Conservation (phyloP, 768 basidiomycete genomes). For the Termitomyces bulborhizus region DNA sequence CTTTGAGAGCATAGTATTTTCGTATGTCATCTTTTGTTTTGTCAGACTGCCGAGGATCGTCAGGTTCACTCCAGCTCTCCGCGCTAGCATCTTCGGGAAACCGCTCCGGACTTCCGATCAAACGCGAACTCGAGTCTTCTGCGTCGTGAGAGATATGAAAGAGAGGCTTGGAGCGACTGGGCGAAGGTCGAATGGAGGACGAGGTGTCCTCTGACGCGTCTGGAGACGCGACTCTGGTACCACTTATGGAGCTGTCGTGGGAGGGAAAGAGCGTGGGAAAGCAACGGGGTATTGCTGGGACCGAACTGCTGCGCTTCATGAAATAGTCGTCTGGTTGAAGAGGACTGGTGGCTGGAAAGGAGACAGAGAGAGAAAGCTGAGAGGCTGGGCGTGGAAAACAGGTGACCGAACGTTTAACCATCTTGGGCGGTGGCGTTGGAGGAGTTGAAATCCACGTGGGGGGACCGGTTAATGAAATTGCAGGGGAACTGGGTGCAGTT, state of each 20-base stretch:
- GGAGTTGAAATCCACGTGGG: slow-evolving; percentile 57
- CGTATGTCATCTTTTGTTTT: slow-evolving; percentile 41
- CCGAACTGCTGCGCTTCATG: slow-evolving; percentile 34
- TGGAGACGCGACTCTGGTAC: background rate
- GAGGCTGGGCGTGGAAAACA: slow-evolving; percentile 25
- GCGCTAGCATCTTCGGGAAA: slow-evolving; percentile 16
- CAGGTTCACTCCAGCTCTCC: slow-evolving; percentile 21
- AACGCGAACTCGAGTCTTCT: slow-evolving; percentile 15
- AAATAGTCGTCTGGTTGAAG: slow-evolving; percentile 21
- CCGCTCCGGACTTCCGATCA: slow-evolving; percentile 12
- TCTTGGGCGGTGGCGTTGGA: slow-evolving; percentile 47
- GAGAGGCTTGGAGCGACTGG: slow-evolving; percentile 19
- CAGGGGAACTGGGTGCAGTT: slow-evolving; percentile 18
- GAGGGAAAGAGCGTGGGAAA: slow-evolving; percentile 13
- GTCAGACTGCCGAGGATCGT: slow-evolving; percentile 23
- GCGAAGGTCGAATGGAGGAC: slow-evolving; percentile 4
- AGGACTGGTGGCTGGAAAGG: slow-evolving; percentile 37
- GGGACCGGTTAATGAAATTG: slow-evolving; percentile 18
- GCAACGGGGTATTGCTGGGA: slow-evolving; percentile 28
- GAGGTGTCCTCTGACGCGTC: slow-evolving; percentile 1
- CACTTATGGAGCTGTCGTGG: background rate
- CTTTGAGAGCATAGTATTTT: slow-evolving; percentile 72
- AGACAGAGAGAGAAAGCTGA: slow-evolving; percentile 35
- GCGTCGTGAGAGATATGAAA: slow-evolving; percentile 26
- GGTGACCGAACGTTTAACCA: slow-evolving; percentile 30